A percentile compares a stretch with the other conserved stretches of the same genome.
These are phyloP conservation scores for Uromyces viciae-fabae DNA, from an alignment of 1,284 basidiomycete species.

Conservation along the genomic window DNA sequence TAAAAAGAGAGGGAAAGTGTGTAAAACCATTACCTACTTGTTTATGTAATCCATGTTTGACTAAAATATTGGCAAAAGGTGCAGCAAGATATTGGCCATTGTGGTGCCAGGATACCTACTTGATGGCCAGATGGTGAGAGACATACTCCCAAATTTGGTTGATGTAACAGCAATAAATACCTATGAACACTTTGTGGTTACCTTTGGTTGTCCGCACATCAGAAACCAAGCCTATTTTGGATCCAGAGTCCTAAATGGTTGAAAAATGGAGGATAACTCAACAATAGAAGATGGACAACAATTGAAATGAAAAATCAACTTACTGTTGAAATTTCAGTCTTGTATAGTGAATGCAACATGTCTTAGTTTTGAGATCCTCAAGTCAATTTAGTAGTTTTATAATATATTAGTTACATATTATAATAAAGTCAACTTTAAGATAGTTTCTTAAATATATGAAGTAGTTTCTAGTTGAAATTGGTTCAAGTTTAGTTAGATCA, in stretches of 20 bases:
- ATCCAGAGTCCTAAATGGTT: background rate
- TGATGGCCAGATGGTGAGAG: background rate
- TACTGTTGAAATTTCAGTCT: no score
- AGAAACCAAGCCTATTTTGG: background rate
- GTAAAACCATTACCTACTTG: background rate
- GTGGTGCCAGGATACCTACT: constrained; percentile 9
- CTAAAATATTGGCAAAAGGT: background rate
- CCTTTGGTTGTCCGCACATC: constrained; percentile 2
- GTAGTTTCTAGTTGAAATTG: no score
- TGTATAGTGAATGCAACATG: no score
- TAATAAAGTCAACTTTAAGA: no score
- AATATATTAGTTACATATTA: background rate
- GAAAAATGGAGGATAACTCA: no score
- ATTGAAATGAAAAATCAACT: no score
- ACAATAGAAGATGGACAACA: no score
- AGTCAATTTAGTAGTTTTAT: background rate
- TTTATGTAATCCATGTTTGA: constrained; percentile 14
- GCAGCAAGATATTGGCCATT: background rate
- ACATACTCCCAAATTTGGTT: background rate
- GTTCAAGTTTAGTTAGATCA: no score
- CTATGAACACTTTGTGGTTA: constrained; percentile 4
- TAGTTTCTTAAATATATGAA: no score
- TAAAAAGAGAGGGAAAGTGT: no score
- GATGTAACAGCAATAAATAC: background rate
- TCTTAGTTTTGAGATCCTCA: background rate